Evolutionary conservation across 2,329 filamentous ascomycete genomes (phyloP).

Genomic region (Magnaporthiopsis rhizophila): DNA sequence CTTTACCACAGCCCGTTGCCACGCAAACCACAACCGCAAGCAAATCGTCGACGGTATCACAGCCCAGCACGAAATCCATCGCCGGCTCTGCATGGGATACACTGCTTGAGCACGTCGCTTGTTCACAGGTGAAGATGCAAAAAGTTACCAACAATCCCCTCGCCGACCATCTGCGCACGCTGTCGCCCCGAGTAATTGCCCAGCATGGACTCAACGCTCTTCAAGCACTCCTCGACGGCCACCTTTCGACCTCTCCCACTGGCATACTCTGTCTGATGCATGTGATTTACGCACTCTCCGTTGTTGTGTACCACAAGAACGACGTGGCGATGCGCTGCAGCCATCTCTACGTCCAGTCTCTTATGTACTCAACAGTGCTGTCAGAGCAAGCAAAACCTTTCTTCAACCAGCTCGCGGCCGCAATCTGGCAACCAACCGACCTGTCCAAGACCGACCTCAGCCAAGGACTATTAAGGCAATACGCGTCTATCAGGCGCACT

Average conservation of each 20-base stretch:
- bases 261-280: constrained; percentile 44
- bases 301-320: constrained; percentile 34
- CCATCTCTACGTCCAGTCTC: constrained; percentile 37
- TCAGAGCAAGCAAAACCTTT: constrained; percentile 24
- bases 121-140: constrained; percentile 35
- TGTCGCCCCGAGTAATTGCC: constrained; percentile 31
- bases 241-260: constrained; percentile 28
- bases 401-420: constrained; percentile 35
- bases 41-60: background rate
- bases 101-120: constrained; percentile 36
- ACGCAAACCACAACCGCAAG: constrained; percentile 26
- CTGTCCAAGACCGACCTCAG: constrained; percentile 23
- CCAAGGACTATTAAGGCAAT: constrained; percentile 18
- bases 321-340: constrained; percentile 26
- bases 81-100: constrained; percentile 36
- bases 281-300: constrained; percentile 40
- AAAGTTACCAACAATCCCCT: constrained; percentile 32
- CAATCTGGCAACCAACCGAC: constrained; percentile 40
- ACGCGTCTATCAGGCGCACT: constrained; percentile 14
- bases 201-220: constrained; percentile 33
- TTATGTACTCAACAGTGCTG: constrained; percentile 35
- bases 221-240: constrained; percentile 28
- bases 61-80: constrained; percentile 21
- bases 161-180: constrained; percentile 29
- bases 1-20: constrained; percentile 14